Evolutionary conservation across 2,329 filamentous ascomycete species (phyloP).

Genomic region (Trichoderma aggressivum): DNA sequence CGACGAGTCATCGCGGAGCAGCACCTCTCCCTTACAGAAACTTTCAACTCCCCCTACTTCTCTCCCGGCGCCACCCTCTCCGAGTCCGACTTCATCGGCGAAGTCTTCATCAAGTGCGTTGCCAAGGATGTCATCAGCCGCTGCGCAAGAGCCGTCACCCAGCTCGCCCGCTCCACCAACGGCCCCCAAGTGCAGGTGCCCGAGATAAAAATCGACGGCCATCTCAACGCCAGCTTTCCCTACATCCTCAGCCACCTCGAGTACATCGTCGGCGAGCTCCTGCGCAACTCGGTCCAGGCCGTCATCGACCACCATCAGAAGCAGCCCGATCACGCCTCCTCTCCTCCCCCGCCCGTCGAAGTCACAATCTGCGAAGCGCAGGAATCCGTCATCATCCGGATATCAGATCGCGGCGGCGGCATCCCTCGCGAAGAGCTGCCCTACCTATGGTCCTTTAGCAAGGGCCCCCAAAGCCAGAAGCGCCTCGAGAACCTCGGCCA

Average conservation of each 20-base stretch:
- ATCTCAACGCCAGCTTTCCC: slow-evolving; percentile 86
- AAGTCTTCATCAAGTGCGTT: slow-evolving; percentile 91
- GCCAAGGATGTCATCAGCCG: slow-evolving; percentile 84
- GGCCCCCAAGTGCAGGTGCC: slow-evolving; percentile 70
- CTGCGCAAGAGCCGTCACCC: slow-evolving; percentile 72
- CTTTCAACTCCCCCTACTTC: slow-evolving; percentile 87
- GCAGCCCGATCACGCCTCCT: slow-evolving; percentile 36
- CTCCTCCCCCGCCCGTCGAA: slow-evolving; percentile 74
- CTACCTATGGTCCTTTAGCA: slow-evolving; percentile 94
- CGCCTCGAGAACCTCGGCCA: slow-evolving; percentile 80
- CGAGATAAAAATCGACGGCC: slow-evolving; percentile 77
- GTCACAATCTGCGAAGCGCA: slow-evolving; percentile 91
- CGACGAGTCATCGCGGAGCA: slow-evolving; percentile 96
- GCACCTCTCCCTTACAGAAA: slow-evolving; percentile 90
- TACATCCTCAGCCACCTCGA: slow-evolving; percentile 96
- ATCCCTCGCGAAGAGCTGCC: slow-evolving; percentile 81
- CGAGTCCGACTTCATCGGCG: slow-evolving; percentile 82
- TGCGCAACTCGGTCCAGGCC: slow-evolving; percentile 92
- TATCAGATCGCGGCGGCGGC: slow-evolving; percentile 93
- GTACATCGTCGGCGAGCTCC: slow-evolving; percentile 92
- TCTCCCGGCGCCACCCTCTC: slow-evolving; percentile 73
- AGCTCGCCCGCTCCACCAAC: slow-evolving; percentile 72
- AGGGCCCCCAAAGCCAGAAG: slow-evolving; percentile 75
- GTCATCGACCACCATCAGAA: slow-evolving; percentile 67
- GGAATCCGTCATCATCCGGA: slow-evolving; percentile 92